Percentiles rank a stretch among this genome's conserved stretches.
Evolutionary conservation across 805 yeast genomes (phyloP).

Genomic region (Maudiozyma bulderi): DNA sequence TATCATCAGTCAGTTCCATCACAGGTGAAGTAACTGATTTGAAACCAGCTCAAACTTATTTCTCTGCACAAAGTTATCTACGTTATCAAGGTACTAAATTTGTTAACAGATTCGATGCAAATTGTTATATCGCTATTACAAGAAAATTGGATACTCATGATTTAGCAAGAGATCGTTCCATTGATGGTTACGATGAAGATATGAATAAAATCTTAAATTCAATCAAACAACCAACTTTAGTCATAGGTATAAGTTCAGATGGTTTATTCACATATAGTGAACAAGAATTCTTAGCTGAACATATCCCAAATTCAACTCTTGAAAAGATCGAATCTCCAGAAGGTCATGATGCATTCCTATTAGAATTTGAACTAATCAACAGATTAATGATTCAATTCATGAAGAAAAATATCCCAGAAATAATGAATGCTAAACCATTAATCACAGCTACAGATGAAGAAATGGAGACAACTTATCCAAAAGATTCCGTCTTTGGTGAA

Average conservation of each 20-base stretch:
- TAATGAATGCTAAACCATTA: slow-evolving; percentile 37
- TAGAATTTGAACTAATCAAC: slow-evolving; percentile 81
- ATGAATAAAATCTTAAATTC: slow-evolving; percentile 42
- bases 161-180: slow-evolving; percentile 61
- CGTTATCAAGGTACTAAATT: slow-evolving; percentile 93
- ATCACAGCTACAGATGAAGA: slow-evolving; percentile 32
- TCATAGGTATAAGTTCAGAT: slow-evolving; percentile 86
- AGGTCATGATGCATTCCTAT: slow-evolving; percentile 93
- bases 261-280: slow-evolving; percentile 88
- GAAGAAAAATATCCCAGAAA: slow-evolving; percentile 43
- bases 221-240: slow-evolving; percentile 64
- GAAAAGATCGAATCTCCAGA: slow-evolving; percentile 81
- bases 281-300: slow-evolving; percentile 72
- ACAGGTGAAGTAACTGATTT: slow-evolving; percentile 17
- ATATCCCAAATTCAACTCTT: slow-evolving; percentile 59
- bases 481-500: slow-evolving; percentile 79
- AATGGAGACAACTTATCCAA: slow-evolving; percentile 35
- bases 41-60: slow-evolving; percentile 44
- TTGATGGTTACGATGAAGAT: slow-evolving; percentile 29
- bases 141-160: slow-evolving; percentile 94
- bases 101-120: slow-evolving; percentile 85
- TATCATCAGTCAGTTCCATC: slow-evolving; percentile 22
- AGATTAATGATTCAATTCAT: slow-evolving; percentile 60
- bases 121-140: slow-evolving; percentile 89
- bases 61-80: slow-evolving; percentile 91